Evolutionary conservation across 306 rosid species (phyloP), one percentile per base, ranked within the genome.

Genomic region (Cucurbita argyrosperma): DNA sequence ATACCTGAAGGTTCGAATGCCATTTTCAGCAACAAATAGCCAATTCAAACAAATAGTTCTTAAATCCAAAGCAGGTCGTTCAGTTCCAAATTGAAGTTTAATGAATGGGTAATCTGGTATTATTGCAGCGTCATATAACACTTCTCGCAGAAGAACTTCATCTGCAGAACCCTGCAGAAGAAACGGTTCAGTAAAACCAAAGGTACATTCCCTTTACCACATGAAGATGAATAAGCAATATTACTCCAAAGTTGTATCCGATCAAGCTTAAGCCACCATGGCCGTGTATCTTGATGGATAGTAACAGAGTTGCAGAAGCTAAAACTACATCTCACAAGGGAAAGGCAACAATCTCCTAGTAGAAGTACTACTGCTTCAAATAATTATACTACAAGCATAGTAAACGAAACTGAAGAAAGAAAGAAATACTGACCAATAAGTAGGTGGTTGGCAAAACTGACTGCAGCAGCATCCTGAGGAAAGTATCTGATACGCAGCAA

Each of bases 401-500:
- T 19, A 38, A 39, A 53, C 14, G n/a, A n/a, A 38, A 75, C 62
- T 75, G 53, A 68, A 73, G 35, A 64, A 38, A 77, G 85, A 71
- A 79, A 72, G 40, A 76, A 76, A 80, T 79, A 90, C 96, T 90
- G 55, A 90, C 96, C 93, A 90, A 83, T 42, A 88, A 51, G 50
- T 80, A 78, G 74, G 85, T 74, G 76, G 87, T 83, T 12, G 88
- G 96, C 78, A 90, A 86, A 82, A 75, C 88, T 76, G 93, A 92
- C 82, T 86, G 90, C 89, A 88, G 59, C 86, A 90, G 80, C 90
- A 81, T 88, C 91, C 83, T 86, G 82, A 87, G 81, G 79, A 90
- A 84, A 76, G 75, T 81, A 83, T 88, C 96, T 90, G 88, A 79
- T 76, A 78, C 57, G 79, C 82, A 84, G 78, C 77, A 84, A 82